Conservation (phyloP, 2,329 filamentous ascomycete species). For the Exophiala oligosperma region DNA sequence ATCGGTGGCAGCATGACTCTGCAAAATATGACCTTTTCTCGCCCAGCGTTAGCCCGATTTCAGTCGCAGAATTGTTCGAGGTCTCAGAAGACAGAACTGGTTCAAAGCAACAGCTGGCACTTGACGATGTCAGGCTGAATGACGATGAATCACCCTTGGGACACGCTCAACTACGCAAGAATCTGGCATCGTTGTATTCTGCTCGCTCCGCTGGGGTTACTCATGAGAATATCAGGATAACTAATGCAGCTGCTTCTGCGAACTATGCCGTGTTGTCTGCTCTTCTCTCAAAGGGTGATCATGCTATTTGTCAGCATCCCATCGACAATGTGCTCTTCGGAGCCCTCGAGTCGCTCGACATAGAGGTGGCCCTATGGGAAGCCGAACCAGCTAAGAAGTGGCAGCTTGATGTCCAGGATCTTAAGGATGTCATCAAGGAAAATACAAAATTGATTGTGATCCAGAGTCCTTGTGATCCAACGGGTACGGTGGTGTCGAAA, state of each 20-base stretch:
- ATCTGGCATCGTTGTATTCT: slow-evolving; percentile 34
- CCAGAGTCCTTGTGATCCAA: slow-evolving; percentile 83
- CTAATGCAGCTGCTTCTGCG: slow-evolving; percentile 78
- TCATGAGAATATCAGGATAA: slow-evolving; percentile 69
- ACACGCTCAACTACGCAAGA: slow-evolving; percentile 30
- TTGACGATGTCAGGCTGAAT: slow-evolving; percentile 29
- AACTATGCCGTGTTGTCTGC: slow-evolving; percentile 79
- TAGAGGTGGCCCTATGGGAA: slow-evolving; percentile 75
- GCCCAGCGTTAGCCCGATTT: slow-evolving; percentile 75
- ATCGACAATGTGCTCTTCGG: slow-evolving; percentile 84
- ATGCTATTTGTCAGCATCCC: slow-evolving; percentile 83
- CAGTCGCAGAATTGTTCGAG: slow-evolving; percentile 64
- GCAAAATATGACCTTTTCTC: slow-evolving; percentile 71
- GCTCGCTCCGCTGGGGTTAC: slow-evolving; percentile 54
- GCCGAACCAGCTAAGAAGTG: slow-evolving; percentile 65
- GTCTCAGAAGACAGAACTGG: slow-evolving; percentile 51
- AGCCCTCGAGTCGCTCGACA: slow-evolving; percentile 72
- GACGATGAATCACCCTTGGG: slow-evolving; percentile 33
- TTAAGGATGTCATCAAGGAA: slow-evolving; percentile 59
- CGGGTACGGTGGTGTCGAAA: slow-evolving; percentile 67
- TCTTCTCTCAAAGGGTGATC: slow-evolving; percentile 70
- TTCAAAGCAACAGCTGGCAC: slow-evolving; percentile 14
- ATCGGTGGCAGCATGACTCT: slow-evolving; percentile 54
- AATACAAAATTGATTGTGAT: slow-evolving; percentile 61
- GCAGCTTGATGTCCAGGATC: slow-evolving; percentile 64